Base-by-base conservation (phyloP, 352 stramenopile species). In the Aphanomyces stellatus region DNA sequence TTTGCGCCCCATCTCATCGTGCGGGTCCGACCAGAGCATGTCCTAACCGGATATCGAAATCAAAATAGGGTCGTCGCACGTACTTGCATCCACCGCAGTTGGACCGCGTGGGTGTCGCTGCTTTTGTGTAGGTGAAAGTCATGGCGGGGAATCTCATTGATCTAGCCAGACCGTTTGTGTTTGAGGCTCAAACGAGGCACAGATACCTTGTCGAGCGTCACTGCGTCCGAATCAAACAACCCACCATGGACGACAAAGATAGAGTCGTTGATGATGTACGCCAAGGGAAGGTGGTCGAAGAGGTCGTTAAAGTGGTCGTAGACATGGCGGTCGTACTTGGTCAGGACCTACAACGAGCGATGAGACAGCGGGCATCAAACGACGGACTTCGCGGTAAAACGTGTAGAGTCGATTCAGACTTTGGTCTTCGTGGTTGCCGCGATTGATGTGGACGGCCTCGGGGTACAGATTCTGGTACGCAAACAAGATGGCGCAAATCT, bases 351-450 rank as follows among this genome's bases (percentile, higher is more conserved):
- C 35, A 55, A 34, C 2, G 8, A 34, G 30, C n/a, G 22, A 34
- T 24, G 11, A 57, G 56, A 13, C 25, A 63, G 15, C n/a, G 22
- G n/a, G 24, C 1, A 63, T 35, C 11, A 13, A 62, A 43, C 6
- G 0, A 59, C 55, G 13, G 41, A 77, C 53, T 34, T 80, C 69
- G 15, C 13, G 24, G n/a, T 55, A 35, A 31, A 81, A 74, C 33
- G 67, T 72, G 40, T 80, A 72, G 28, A 72, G 63, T 68, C 72
- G 69, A 63, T 87, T 87, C 46, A 85, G 74, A 51, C 81, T 72
- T 48, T 65, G 72, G 30, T 71, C 81, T 73, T 94, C 86, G 65
- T 94, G 86, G 69, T 94, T 94, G 48, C 86, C 86, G 2, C 86
- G 69, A 62, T 93, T 90, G 22, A 93, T 41, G 17, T 72, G 66